A percentile compares a stretch with the other conserved stretches of the same genome.
phyloP scores from a whole-genome alignment of 1,284 basidiomycete species.

The Heterobasidion occidentale region DNA sequence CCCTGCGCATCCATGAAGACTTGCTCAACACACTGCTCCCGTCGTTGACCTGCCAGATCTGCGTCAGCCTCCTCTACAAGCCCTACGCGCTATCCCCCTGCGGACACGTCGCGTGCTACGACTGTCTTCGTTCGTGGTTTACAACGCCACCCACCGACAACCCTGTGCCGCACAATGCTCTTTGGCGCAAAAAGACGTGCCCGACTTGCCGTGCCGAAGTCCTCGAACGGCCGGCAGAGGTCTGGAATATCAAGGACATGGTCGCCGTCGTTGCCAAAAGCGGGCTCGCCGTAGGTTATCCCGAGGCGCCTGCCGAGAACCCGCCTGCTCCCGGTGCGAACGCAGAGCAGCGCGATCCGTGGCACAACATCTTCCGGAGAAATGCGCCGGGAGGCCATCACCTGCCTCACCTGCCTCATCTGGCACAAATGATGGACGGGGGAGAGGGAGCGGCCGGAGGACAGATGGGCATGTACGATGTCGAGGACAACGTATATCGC shows the following conservation, averaged over 20 bases:
- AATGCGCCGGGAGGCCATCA: slow-evolving; percentile 1
- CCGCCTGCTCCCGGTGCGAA: slow-evolving; percentile 5
- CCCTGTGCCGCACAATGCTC: slow-evolving; percentile 15
- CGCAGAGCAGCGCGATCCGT: slow-evolving; percentile 35
- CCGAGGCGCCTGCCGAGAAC: slow-evolving; percentile 9
- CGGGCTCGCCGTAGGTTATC: slow-evolving; percentile 33
- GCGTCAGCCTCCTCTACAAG: slow-evolving; percentile 60
- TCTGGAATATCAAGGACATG: slow-evolving; percentile 68
- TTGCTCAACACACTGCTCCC: slow-evolving; percentile 46
- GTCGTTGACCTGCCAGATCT: slow-evolving; percentile 65
- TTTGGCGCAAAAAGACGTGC: slow-evolving; percentile 53
- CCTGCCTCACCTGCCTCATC: neutral
- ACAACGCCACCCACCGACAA: slow-evolving; percentile 29
- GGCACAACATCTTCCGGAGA: slow-evolving; percentile 50
- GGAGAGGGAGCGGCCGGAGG: slow-evolving; percentile 11
- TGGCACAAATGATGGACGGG: neutral
- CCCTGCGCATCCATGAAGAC: slow-evolving; percentile 39
- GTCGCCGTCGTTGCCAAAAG: slow-evolving; percentile 45
- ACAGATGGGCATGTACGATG: slow-evolving; percentile 54
- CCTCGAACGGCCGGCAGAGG: slow-evolving; percentile 52
- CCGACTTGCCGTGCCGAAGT: slow-evolving; percentile 65
- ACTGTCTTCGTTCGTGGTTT: slow-evolving; percentile 71
- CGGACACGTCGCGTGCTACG: slow-evolving; percentile 65
- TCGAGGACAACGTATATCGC: slow-evolving; percentile 64
- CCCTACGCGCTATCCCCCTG: slow-evolving; percentile 68